These are phyloP conservation scores for Venustampulla echinocandica DNA, from an alignment of 495 filamentous ascomycete species.

Conservation along the genomic window DNA sequence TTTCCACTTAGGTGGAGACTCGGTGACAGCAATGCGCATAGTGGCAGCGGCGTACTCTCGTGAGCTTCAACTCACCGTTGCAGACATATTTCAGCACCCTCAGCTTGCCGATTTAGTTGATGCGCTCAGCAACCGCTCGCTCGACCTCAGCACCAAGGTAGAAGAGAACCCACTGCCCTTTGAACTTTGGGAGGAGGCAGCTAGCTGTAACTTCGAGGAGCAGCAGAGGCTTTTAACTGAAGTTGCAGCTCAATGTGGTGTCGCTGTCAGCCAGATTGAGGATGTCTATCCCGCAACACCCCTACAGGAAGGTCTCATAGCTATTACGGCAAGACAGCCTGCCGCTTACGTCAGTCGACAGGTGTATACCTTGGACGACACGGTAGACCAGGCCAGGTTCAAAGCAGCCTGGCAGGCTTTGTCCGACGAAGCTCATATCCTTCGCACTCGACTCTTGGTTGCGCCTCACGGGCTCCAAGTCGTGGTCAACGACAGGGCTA, in stretches of 20 bases:
- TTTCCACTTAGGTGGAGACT: slow-evolving; percentile 45
- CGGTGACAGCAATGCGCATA: slow-evolving; percentile 37
- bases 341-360: slow-evolving; percentile 36
- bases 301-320: slow-evolving; percentile 43
- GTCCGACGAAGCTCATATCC: neutral
- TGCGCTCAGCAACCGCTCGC: neutral
- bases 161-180: neutral
- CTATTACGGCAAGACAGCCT: slow-evolving; percentile 31
- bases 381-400: slow-evolving; percentile 34
- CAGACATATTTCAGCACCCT: slow-evolving; percentile 41
- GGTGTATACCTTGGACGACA: slow-evolving; percentile 32
- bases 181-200: neutral
- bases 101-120: slow-evolving; percentile 29
- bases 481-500: neutral
- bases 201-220: slow-evolving; percentile 12
- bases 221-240: slow-evolving; percentile 31
- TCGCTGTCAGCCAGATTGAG: slow-evolving; percentile 35
- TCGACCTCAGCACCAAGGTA: neutral
- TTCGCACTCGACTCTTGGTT: neutral
- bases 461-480: neutral
- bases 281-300: slow-evolving; percentile 54
- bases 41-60: neutral
- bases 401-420: slow-evolving; percentile 36
- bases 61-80: slow-evolving; percentile 31
- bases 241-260: slow-evolving; percentile 33